Evolutionary conservation across 2,329 filamentous ascomycete genomes (phyloP).

Genomic region (Amylocarpus encephaloides): DNA sequence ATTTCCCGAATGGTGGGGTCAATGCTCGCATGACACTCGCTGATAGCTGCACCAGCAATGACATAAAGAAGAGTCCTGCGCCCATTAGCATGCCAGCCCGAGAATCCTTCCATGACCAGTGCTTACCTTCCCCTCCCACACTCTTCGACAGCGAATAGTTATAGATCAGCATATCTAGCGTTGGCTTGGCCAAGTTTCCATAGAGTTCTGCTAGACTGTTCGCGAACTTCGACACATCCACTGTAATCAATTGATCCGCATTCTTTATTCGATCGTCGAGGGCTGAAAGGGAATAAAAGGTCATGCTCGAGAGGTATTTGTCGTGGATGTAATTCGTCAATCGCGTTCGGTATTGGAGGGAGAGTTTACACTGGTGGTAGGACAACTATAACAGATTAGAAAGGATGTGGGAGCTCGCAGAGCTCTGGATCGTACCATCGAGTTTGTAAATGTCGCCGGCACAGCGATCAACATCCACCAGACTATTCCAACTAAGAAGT

Average conservation of each 20-base stretch:
- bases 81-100: not conserved
- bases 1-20: slow-evolving; percentile 94
- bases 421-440: slow-evolving; percentile 64
- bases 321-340: slow-evolving; percentile 94
- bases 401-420: not conserved
- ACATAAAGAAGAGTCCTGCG: slow-evolving; percentile 79
- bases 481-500: slow-evolving; percentile 79
- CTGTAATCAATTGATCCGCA: slow-evolving; percentile 92
- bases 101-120: slow-evolving; percentile 31
- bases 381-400: slow-evolving; percentile 56
- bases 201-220: slow-evolving; percentile 93
- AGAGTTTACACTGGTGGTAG: slow-evolving; percentile 93
- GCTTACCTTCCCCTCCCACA: slow-evolving; percentile 75
- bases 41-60: slow-evolving; percentile 84
- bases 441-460: slow-evolving; percentile 96
- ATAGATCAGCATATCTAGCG: slow-evolving; percentile 94
- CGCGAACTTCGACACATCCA: slow-evolving; percentile 93
- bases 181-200: slow-evolving; percentile 90
- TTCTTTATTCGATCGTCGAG: slow-evolving; percentile 98
- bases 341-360: slow-evolving; percentile 84
- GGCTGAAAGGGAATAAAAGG: slow-evolving; percentile 92
- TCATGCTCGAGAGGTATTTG: slow-evolving; percentile 94
- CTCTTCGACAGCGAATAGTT: slow-evolving; percentile 89
- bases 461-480: slow-evolving; percentile 99
- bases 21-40: slow-evolving; percentile 86